phyloP scores from a whole-genome alignment of 2,329 filamentous ascomycete genomes.

The Teratosphaeria gauchensis region DNA sequence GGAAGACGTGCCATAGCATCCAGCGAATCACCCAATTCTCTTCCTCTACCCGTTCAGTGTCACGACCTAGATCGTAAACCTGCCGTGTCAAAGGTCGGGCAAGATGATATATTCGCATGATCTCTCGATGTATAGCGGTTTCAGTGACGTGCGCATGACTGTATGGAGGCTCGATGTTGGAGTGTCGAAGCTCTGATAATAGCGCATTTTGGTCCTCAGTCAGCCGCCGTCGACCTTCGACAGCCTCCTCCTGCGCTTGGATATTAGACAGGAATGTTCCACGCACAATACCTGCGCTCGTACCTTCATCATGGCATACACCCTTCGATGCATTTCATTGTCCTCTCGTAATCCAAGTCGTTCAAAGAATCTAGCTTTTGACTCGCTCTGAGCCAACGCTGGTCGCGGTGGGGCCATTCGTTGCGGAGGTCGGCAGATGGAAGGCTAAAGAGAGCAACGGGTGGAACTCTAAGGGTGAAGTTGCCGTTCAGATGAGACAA shows the following conservation, averaged over 20 bases:
- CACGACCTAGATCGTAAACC: slow-evolving; percentile 35
- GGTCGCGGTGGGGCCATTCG: slow-evolving; percentile 18
- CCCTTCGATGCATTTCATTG: slow-evolving; percentile 23
- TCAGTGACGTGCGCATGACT: slow-evolving; percentile 40
- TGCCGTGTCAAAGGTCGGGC: slow-evolving; percentile 31
- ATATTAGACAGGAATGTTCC: slow-evolving; percentile 1
- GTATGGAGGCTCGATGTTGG: slow-evolving; percentile 30
- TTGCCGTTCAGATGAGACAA: background rate
- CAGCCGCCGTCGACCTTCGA: slow-evolving; percentile 31
- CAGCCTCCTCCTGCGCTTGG: slow-evolving; percentile 32
- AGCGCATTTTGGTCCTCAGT: slow-evolving; percentile 31
- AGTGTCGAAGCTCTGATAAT: slow-evolving; percentile 26
- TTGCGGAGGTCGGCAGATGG: background rate
- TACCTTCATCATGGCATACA: slow-evolving; percentile 39
- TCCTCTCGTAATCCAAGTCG: slow-evolving; percentile 33
- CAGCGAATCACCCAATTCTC: slow-evolving; percentile 44
- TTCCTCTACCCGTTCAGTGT: slow-evolving; percentile 31
- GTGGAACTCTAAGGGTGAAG: background rate
- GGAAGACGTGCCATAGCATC: slow-evolving; percentile 44
- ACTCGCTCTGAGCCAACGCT: slow-evolving; percentile 34
- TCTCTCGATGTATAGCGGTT: slow-evolving; percentile 37
- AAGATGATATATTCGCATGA: slow-evolving; percentile 31
- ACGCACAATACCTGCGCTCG: background rate
- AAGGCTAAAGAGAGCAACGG: background rate
- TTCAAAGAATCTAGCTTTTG: slow-evolving; percentile 35